These are phyloP conservation scores for Davidsoniella neocaledoniae DNA, from an alignment of 2,329 filamentous ascomycete species.

Conservation along the genomic window DNA sequence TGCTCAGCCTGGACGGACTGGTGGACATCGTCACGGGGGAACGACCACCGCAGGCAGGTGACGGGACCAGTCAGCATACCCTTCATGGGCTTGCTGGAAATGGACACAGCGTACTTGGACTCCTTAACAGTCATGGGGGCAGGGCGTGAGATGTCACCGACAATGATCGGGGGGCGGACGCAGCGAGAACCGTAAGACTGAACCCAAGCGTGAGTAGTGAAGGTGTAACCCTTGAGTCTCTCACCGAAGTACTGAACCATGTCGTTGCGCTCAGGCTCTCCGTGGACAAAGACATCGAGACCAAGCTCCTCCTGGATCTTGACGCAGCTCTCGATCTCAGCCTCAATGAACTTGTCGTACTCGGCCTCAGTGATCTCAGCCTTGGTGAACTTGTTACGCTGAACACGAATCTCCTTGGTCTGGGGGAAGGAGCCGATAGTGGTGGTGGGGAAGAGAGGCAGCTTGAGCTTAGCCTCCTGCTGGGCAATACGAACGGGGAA, in stretches of 20 bases:
- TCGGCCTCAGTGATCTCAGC: constrained; percentile 79
- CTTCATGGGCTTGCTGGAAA: constrained; percentile 99
- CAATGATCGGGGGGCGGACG: constrained; percentile 94
- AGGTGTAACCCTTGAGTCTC: constrained; percentile 88
- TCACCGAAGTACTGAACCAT: constrained; percentile 99
- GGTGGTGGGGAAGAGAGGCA: constrained; percentile 95
- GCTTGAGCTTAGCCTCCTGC: constrained; percentile 83
- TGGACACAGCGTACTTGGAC: constrained; percentile 92
- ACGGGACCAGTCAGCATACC: constrained; percentile 99
- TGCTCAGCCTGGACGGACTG: constrained; percentile 98
- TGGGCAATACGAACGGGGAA: constrained; percentile 73
- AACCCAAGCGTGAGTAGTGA: constrained; percentile 98
- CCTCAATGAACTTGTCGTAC: constrained; percentile 98
- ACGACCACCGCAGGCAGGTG: constrained; percentile 98
- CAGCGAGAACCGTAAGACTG: constrained; percentile 97
- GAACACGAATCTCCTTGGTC: constrained; percentile 94
- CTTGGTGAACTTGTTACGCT: constrained; percentile 98
- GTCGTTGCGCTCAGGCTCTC: constrained; percentile 99
- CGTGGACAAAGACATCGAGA: constrained; percentile 94
- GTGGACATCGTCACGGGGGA: constrained; percentile 98
- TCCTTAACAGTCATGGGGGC: constrained; percentile 99
- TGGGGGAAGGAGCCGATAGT: constrained; percentile 99
- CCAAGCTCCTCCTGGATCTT: constrained; percentile 96
- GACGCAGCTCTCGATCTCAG: constrained; percentile 91
- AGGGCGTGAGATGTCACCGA: constrained; percentile 94